These are phyloP conservation scores for Solanum acaule DNA, from an alignment of 257 asterid genomes.

Conservation along the genomic window DNA sequence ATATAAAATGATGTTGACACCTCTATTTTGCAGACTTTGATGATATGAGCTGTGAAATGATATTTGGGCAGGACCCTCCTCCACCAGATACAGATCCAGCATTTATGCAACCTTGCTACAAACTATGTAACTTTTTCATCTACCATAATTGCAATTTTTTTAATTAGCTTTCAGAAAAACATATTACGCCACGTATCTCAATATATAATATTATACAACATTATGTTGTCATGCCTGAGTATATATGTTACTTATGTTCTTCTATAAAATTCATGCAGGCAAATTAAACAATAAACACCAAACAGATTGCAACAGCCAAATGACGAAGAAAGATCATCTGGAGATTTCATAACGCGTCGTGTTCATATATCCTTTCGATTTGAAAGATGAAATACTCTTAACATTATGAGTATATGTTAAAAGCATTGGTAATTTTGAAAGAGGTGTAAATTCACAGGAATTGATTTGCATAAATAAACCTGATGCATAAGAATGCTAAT, in stretches of 20 bases:
- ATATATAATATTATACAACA: neutral
- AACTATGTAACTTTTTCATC: constrained; percentile 42
- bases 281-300: constrained; percentile 36
- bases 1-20: neutral
- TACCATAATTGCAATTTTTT: neutral
- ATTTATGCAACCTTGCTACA: constrained; percentile 66
- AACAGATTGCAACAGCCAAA: constrained; percentile 27
- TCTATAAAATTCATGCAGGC: constrained; percentile 38
- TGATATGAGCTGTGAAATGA: constrained; percentile 95
- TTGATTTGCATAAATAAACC: neutral
- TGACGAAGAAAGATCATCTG: neutral
- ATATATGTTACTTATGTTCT: neutral
- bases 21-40: constrained; percentile 58
- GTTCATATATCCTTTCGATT: neutral
- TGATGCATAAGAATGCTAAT: neutral
- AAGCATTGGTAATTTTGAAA: neutral
- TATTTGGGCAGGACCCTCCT: constrained; percentile 81
- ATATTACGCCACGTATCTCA: neutral
- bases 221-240: neutral
- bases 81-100: constrained; percentile 56
- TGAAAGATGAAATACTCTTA: neutral
- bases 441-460: neutral
- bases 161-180: neutral
- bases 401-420: neutral
- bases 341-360: neutral